Percentiles rank a stretch among this genome's conserved stretches.
These are phyloP conservation scores for Fonsecaea monophora DNA, from an alignment of 2,329 filamentous ascomycete species.

Conservation along the genomic window DNA sequence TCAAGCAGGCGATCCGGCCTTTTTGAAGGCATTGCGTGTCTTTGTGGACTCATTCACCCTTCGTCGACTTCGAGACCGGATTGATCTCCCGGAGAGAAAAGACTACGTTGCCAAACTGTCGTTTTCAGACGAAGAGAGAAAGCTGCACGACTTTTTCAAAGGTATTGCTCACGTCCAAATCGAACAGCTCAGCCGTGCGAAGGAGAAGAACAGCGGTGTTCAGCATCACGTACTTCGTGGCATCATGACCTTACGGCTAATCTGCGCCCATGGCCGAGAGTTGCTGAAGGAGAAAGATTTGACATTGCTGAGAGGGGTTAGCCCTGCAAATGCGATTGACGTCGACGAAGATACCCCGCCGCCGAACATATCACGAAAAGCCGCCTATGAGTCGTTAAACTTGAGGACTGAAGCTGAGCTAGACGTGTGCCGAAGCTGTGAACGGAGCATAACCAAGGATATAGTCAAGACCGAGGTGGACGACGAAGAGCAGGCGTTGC, in stretches of 20 bases:
- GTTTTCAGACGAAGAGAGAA: constrained; percentile 76
- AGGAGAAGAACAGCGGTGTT: constrained; percentile 67
- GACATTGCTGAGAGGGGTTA: constrained; percentile 78
- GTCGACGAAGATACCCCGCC: constrained; percentile 75
- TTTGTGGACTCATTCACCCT: constrained; percentile 95
- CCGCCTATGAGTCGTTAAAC: constrained; percentile 84
- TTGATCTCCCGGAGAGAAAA: constrained; percentile 75
- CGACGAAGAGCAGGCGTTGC: constrained; percentile 59
- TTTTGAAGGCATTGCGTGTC: constrained; percentile 82
- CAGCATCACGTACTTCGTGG: constrained; percentile 92
- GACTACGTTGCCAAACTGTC: constrained; percentile 76
- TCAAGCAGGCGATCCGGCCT: constrained; percentile 82
- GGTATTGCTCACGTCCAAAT: constrained; percentile 81
- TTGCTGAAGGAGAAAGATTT: constrained; percentile 85
- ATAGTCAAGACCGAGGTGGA: constrained; percentile 62
- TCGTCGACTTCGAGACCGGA: constrained; percentile 87
- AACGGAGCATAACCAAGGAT: constrained; percentile 63
- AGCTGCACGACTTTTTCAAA: constrained; percentile 83
- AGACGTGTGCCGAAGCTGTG: constrained; percentile 75
- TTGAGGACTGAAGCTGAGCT: constrained; percentile 82
- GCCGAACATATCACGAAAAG: constrained; percentile 66
- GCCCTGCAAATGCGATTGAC: constrained; percentile 84
- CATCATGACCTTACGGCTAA: constrained; percentile 84
- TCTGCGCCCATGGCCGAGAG: constrained; percentile 94
- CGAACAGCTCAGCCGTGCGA: constrained; percentile 72